phyloP scores from a whole-genome alignment of 2,329 filamentous ascomycete species.

The Pseudogymnoascus sp. region DNA sequence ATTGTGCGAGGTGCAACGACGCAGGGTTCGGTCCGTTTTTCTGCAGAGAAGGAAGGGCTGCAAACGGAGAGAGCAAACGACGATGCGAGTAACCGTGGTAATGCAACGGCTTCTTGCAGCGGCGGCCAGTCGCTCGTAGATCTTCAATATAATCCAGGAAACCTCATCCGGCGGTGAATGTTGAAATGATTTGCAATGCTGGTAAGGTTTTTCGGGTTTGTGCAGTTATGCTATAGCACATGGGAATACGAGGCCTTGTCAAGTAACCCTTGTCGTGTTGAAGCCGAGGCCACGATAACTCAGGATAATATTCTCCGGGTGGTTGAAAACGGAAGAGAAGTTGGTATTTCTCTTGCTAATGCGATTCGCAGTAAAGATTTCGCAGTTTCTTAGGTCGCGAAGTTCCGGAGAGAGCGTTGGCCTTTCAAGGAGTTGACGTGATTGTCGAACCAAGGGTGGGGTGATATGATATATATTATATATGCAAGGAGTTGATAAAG shows the following conservation, averaged over 20 bases:
- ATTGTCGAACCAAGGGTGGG: background rate
- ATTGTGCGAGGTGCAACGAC: background rate
- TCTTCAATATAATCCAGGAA: constrained; percentile 3
- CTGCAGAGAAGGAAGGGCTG: background rate
- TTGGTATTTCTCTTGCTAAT: background rate
- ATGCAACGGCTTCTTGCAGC: background rate
- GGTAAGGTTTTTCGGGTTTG: background rate
- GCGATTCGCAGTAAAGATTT: background rate
- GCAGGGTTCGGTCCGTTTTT: background rate
- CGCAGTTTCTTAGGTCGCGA: background rate
- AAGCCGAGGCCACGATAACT: background rate
- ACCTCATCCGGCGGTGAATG: background rate
- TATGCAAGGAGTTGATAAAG: background rate
- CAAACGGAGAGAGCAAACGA: background rate
- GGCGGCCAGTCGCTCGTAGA: background rate
- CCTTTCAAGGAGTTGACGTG: background rate
- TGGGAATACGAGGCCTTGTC: background rate
- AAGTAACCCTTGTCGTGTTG: background rate
- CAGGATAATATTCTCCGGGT: background rate
- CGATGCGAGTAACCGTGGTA: background rate
- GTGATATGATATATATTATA: background rate
- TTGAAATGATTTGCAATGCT: background rate
- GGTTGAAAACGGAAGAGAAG: background rate
- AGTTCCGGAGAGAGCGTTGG: background rate
- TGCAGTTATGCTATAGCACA: background rate